Evolutionary conservation across 345 rosid genomes (phyloP), one percentile per base, ranked within the genome.

Genomic region (Eucalyptus camaldulensis): DNA sequence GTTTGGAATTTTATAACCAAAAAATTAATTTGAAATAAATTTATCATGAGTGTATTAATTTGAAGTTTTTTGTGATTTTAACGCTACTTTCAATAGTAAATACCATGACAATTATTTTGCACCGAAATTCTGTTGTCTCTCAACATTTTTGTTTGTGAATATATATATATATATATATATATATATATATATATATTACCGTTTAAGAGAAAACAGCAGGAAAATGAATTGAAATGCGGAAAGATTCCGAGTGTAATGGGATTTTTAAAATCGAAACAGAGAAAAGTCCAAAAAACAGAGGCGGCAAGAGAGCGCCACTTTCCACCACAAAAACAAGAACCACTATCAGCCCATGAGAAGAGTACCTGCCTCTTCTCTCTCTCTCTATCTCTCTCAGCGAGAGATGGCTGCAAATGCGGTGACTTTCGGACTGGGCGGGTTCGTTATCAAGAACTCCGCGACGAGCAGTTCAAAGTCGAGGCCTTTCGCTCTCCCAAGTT

Each of bases 1-100:
- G 0, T 56, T 56, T 24, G 0, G 0, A 24, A 0, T 51, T 56
- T 2, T 56, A 9, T 56, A 1, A 24, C 4, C 3, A 24, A 1
- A 56, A 56, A 4, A 56, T 56, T 2, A 56, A 24, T 56, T 56
- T 56, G 1, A 0, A 24, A 22, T 22, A 21, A 56, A 4, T 2
- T 22, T 1, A 8, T 54, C 0, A 22, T 54, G 8, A 21, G 0
- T 22, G 1, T 56, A 4, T 0, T 21, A 22, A 22, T 56, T 0
- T 51, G 0, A 51, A 51, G 6, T 51, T 22, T 24, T 56, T 56
- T 0, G 29, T 8, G 3, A 0, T 56, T 22, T 56, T 56, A 10
- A 56, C 3, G 5, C 9, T 8, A 53, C 10, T 56, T 24, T 24
- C 27, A 22, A 2, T 9, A 10, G 62, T 56, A 22, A 56, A 4